Evolutionary conservation across 2,329 filamentous ascomycete species (phyloP), one percentile per base, ranked within the genome.

Genomic region (Cladosporium colombiae): DNA sequence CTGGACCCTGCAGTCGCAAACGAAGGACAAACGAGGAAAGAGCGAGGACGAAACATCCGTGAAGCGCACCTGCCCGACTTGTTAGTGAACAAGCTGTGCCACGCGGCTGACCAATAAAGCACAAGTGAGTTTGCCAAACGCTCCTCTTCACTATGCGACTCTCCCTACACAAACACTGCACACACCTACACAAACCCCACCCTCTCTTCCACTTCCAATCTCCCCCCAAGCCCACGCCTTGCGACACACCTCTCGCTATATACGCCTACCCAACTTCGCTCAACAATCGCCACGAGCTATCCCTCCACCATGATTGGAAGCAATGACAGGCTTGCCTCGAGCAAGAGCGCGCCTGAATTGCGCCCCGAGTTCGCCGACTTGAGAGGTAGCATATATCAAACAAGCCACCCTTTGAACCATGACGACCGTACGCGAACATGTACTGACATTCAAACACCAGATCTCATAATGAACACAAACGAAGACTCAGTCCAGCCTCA

Each of bases 401-500:
- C 33, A 23, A 62, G 55, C 55, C 11, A 37, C 27, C 23, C 33
- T 37, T 33, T 40, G 16, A 3, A 40, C 18, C 7, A 40, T 27
- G 23, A 40, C 16, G 11, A 21, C 23, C 23, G 27, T 25, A 23
- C 2, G 18, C 21, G 23, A 44, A 16, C 46, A 56, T 40, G 3
- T 6, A 29, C 65, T 67, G 40, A 67, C 57, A 44, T 10, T 37
- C 33, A 52, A 10, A 11, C 40, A 29, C n/a, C 35, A 55, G 40
- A 65, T 8, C 46, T 74, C 31, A 50, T 64, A 31, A 78, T 78
- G 74, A 71, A 75, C 57, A 65, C 74, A 63, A 74, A 74, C 65
- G 74, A 76, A 33, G 75, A 77, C 29, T 62, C 68, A 37, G 67
- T 71, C 44, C 63, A 72, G 68, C 72, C 73, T 49, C 78, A 79